A percentile compares a stretch with the other conserved stretches of the same genome.
phyloP scores from a whole-genome alignment of 257 asterid species.

The Verbascum thapsus region DNA sequence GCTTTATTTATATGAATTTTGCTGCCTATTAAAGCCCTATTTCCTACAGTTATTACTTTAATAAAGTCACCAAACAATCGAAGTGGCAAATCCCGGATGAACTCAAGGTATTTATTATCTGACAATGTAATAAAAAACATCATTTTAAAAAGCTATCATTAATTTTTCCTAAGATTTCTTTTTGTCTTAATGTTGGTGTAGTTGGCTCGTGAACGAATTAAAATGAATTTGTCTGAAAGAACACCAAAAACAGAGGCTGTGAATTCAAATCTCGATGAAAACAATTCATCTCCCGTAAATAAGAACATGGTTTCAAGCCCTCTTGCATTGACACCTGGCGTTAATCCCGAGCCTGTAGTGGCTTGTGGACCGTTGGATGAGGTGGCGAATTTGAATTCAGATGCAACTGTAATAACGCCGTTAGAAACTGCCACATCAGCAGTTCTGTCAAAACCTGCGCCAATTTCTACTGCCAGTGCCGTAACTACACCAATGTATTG shows the following conservation, averaged over 20 bases:
- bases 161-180: conserved; percentile 7
- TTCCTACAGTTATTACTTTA: conserved; percentile 64
- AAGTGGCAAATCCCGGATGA: conserved; percentile 90
- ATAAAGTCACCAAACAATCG: conserved; percentile 68
- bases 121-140: conserved; percentile 27
- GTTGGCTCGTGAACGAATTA: conserved; percentile 74
- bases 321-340: conserved; percentile 51
- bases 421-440: conserved; percentile 46
- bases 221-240: conserved; percentile 38
- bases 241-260: conserved; percentile 41
- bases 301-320: conserved; percentile 59
- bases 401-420: conserved; percentile 43
- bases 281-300: conserved; percentile 38
- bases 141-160: conserved; percentile 7
- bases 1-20: conserved; percentile 20
- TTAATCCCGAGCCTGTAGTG: conserved; percentile 39
- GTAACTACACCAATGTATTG: conserved; percentile 50
- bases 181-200: conserved; percentile 34
- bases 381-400: conserved; percentile 41
- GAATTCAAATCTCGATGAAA: conserved; percentile 38
- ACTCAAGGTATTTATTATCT: conserved; percentile 62
- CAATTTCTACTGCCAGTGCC: conserved; percentile 35
- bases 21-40: conserved; percentile 22
- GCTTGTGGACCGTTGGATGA: conserved; percentile 52
- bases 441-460: conserved; percentile 38